phyloP scores from a whole-genome alignment of 345 rosid genomes.

The Raphanus raphanistrum region DNA sequence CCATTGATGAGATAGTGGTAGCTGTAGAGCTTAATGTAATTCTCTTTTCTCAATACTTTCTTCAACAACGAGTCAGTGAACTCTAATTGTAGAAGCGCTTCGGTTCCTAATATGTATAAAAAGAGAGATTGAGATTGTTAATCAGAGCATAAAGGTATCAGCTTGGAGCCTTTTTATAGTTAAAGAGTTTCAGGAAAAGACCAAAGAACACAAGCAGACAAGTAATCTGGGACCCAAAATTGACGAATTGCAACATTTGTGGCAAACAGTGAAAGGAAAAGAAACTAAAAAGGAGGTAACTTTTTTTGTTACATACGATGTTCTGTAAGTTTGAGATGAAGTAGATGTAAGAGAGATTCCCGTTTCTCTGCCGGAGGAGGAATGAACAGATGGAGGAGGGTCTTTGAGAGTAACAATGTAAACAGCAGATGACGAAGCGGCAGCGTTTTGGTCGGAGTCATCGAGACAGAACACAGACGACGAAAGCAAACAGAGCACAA shows the following conservation, averaged over 20 bases:
- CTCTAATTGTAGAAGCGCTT: constrained; percentile 57
- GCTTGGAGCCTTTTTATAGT: background rate
- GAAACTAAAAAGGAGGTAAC: background rate
- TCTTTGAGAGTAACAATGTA: constrained; percentile 79
- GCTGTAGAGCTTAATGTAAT: constrained; percentile 84
- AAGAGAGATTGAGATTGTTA: background rate
- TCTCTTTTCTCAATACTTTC: constrained; percentile 67
- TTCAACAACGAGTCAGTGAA: constrained; percentile 77
- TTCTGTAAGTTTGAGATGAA: constrained; percentile 38
- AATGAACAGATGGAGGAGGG: constrained; percentile 57
- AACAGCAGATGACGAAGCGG: constrained; percentile 53
- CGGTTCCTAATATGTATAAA: constrained; percentile 46
- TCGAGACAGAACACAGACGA: constrained; percentile 29
- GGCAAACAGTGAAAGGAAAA: background rate
- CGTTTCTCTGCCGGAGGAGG: constrained; percentile 30
- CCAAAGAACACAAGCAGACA: constrained; percentile 31
- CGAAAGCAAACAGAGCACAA: constrained; percentile 41
- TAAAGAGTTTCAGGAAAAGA: constrained; percentile 11
- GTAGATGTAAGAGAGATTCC: constrained; percentile 41
- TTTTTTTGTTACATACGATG: constrained; percentile 45
- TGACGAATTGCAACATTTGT: constrained; percentile 25
- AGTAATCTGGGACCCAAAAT: constrained; percentile 32
- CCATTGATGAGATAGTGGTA: constrained; percentile 94
- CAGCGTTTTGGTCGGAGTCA: constrained; percentile 43
- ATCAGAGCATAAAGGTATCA: constrained; percentile 26